These are phyloP conservation scores for Aspergillus calidoustus DNA, from an alignment of 2,329 filamentous ascomycete genomes.

Conservation along the genomic window DNA sequence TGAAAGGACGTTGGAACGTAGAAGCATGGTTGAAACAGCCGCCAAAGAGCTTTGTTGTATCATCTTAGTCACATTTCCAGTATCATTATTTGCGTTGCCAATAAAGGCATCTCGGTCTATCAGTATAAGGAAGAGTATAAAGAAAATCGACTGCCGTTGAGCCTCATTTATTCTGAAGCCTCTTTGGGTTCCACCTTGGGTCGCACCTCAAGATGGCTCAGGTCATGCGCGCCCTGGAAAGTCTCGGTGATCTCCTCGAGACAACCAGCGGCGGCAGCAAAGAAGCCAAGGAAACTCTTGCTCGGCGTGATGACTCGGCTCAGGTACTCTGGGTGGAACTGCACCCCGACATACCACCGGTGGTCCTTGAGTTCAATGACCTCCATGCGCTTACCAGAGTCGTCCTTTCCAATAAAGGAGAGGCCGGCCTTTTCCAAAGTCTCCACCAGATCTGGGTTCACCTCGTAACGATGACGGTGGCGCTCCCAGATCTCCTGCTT, in stretches of 20 bases:
- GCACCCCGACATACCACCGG: constrained; percentile 82
- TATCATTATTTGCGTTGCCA: not conserved
- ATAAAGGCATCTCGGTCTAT: constrained; percentile 5
- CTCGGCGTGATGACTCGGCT: constrained; percentile 74
- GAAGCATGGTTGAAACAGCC: not conserved
- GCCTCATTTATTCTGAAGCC: not conserved
- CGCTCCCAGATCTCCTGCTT: constrained; percentile 66
- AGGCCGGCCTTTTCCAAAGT: constrained; percentile 71
- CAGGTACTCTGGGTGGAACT: constrained; percentile 88
- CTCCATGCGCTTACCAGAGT: constrained; percentile 79
- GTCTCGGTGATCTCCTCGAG: constrained; percentile 51
- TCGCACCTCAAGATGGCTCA: constrained; percentile 11
- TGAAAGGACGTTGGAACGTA: not conserved
- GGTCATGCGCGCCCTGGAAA: constrained; percentile 25
- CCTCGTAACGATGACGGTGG: constrained; percentile 88
- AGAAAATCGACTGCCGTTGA: not conserved
- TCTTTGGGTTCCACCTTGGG: not conserved
- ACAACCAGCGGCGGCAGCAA: constrained; percentile 75
- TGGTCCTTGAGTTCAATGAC: constrained; percentile 81
- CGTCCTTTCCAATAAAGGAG: constrained; percentile 78
- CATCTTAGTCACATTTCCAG: not conserved
- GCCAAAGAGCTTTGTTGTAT: not conserved
- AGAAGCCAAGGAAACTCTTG: constrained; percentile 80
- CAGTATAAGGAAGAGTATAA: not conserved
- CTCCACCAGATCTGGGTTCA: constrained; percentile 79